A percentile compares a stretch with the other conserved stretches of the same genome.
Conservation (phyloP, 345 rosid genomes). For the Arabis hirsuta region DNA sequence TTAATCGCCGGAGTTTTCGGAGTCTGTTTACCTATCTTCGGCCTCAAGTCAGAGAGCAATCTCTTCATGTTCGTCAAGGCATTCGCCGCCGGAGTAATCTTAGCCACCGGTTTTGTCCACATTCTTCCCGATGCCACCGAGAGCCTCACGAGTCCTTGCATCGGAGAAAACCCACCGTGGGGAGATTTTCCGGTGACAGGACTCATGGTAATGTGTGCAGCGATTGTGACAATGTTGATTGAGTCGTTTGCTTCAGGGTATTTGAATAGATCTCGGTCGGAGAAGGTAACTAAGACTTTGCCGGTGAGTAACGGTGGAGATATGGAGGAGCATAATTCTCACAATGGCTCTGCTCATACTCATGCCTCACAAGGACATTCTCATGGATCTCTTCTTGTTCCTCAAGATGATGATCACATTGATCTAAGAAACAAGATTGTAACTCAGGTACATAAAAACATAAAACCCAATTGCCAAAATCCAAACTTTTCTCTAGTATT, state of each 20-base stretch:
- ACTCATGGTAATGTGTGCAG: slow-evolving; percentile 61
- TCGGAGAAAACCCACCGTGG: slow-evolving; percentile 52
- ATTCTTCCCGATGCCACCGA: slow-evolving; percentile 68
- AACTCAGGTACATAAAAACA: slow-evolving; percentile 39
- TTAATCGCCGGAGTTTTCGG: slow-evolving; percentile 60
- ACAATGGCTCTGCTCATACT: slow-evolving; percentile 54
- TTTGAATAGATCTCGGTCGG: slow-evolving; percentile 44
- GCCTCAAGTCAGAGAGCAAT: slow-evolving; percentile 58
- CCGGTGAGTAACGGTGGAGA: slow-evolving; percentile 26
- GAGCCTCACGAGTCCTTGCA: slow-evolving; percentile 56
- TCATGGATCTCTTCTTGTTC: slow-evolving; percentile 51
- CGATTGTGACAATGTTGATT: slow-evolving; percentile 59
- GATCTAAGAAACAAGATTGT: slow-evolving; percentile 48
- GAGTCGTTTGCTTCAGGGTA: slow-evolving; percentile 59
- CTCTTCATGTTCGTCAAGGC: slow-evolving; percentile 66
- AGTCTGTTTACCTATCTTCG: slow-evolving; percentile 57
- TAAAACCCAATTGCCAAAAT: not conserved
- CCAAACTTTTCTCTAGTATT: not conserved
- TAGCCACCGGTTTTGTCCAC: slow-evolving; percentile 72
- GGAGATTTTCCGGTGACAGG: slow-evolving; percentile 62
- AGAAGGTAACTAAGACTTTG: slow-evolving; percentile 37
- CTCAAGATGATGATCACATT: slow-evolving; percentile 27
- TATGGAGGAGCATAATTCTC: slow-evolving; percentile 29
- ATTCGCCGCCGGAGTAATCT: slow-evolving; percentile 69
- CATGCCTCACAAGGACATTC: slow-evolving; percentile 67